A percentile compares a stretch with the other conserved stretches of the same genome.
Conservation (phyloP, 2,329 filamentous ascomycete species). For the Trichophyton rubrum region DNA sequence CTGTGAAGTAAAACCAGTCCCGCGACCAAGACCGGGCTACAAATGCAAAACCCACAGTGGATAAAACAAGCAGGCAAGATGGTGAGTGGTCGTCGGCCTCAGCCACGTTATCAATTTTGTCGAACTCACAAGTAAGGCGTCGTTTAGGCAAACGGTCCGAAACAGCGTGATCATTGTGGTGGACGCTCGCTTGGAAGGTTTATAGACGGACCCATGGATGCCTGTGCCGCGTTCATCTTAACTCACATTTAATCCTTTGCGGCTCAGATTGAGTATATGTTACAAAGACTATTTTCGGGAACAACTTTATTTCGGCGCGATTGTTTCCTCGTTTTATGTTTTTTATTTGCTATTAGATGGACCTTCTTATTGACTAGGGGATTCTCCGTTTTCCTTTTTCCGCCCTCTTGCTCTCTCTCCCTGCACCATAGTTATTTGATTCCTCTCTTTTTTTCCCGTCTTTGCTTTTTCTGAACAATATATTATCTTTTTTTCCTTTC, state of each 20-base stretch:
- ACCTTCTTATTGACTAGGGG: neutral
- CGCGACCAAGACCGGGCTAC: neutral
- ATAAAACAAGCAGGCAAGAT: neutral
- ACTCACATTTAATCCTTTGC: constrained; percentile 1
- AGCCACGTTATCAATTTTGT: neutral
- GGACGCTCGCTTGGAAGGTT: neutral
- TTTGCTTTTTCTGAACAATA: neutral
- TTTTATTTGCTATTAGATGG: neutral
- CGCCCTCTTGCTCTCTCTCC: neutral
- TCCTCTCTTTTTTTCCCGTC: neutral
- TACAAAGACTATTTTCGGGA: constrained; percentile 3
- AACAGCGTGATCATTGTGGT: neutral
- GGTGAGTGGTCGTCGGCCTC: neutral
- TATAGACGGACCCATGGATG: neutral
- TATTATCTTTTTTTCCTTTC: neutral
- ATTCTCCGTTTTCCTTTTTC: neutral
- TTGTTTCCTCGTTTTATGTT: neutral
- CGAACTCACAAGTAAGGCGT: neutral
- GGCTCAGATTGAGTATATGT: constrained; percentile 5
- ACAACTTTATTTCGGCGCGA: constrained; percentile 4
- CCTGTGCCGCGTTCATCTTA: neutral
- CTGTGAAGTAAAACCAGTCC: neutral
- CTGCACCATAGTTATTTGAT: neutral
- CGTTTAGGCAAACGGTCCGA: constrained; percentile 1
- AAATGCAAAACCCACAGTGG: neutral